Base-by-base conservation (phyloP, 129 eudicot species). In the Arctium minus region DNA sequence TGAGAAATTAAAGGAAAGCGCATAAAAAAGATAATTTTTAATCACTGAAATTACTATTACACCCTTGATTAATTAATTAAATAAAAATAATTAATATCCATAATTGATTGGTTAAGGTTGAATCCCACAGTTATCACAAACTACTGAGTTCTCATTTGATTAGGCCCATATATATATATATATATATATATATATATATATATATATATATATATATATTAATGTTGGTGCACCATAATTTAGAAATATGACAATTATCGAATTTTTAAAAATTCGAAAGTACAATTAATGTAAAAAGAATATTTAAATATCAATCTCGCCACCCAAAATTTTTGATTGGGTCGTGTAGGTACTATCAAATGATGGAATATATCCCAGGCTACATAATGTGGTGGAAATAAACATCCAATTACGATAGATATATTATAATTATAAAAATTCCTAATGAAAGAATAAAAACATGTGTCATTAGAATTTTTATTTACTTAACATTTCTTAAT, bases 391-490 rank as follows among this genome's bases (percentile, higher is more conserved):
- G 83, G 22, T 30, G 78, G 65, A 39, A 60, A 60, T 83, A 70
- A 76, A 11, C 48, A 48, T 70, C 77, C 77, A 75, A 69, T 46
- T 48, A 60, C n/a, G 62, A 31, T 22, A 77, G 32, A n/a, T 68
- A 82, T 75, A 77, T 65, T 11, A 4, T 11, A 5, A 70, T 30
- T 4, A 46, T 33, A 70, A n/a, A 33, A 82, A 22, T 8, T n/a
- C 2, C 3, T 29, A 44, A 42, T 75, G 18, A 9, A 32, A 39
- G 46, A 27, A 44, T 17, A 60, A 70, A 77, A 70, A 36, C 86
- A 83, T 83, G 82, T 50, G 82, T 39, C 35, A 53, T 12, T 48
- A 3, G n/a, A 76, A 15, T 13, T 27, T 68, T 83, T 76, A 76
- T 1, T 68, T 68, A 48, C 27, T 76, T 27, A 6, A 8, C 17